A percentile compares a stretch with the other conserved stretches of the same genome.
Evolutionary conservation across 148 eudicot genomes (phyloP).

Genomic region (Arctostaphylos glauca): DNA sequence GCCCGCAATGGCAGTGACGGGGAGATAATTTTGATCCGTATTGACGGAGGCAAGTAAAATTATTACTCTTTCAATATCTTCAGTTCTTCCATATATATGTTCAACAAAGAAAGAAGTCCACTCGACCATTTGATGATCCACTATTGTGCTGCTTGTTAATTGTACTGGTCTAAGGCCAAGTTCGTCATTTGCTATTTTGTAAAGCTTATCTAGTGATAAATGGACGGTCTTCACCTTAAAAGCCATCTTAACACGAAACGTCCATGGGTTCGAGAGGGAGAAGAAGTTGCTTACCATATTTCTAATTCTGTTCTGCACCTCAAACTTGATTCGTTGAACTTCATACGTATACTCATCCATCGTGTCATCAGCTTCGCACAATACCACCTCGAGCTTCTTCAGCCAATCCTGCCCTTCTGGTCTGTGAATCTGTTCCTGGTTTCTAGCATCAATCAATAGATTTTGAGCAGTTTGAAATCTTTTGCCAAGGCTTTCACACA

Average conservation of each 20-base stretch:
- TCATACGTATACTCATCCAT: constrained; percentile 12
- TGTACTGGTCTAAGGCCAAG: not conserved
- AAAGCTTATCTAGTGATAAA: not conserved
- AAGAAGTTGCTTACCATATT: not conserved
- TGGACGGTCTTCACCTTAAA: not conserved
- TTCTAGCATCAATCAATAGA: not conserved
- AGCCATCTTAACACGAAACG: not conserved
- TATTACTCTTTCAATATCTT: not conserved
- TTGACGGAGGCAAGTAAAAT: not conserved
- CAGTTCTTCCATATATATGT: not conserved
- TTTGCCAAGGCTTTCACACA: too few species aligned
- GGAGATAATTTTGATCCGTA: too few species aligned
- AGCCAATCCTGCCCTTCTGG: not conserved
- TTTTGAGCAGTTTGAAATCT: not conserved
- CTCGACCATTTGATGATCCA: too few species aligned
- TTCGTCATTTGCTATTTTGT: not conserved
- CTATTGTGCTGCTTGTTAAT: not conserved
- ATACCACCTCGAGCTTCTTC: not conserved
- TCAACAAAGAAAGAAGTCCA: too few species aligned
- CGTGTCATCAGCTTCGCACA: not conserved
- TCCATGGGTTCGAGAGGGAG: not conserved
- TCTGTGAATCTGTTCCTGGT: not conserved
- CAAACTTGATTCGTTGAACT: not conserved
- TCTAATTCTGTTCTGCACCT: not conserved
- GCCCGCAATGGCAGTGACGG: not conserved